Evolutionary conservation across 306 rosid genomes (phyloP), one percentile per base, ranked within the genome.

Genomic region (Vigna mungo): DNA sequence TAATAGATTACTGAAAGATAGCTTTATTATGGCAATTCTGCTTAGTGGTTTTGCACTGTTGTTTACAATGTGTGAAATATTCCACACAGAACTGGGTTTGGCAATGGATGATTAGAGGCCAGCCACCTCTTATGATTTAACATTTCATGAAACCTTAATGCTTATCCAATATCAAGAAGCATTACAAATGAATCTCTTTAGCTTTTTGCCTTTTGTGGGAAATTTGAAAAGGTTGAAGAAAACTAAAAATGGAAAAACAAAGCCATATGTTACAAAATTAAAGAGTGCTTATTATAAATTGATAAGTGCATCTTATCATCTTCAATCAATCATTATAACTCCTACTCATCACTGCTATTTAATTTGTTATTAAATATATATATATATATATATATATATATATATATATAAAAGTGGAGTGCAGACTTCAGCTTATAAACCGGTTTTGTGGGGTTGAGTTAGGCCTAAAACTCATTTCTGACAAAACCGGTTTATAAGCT

Each of bases 141-240:
- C 76, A 30, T 68, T 75, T 68, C 47, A 67, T 58, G 41, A 48
- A 68, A 75, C 65, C 66, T 47, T 67, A 68, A 51, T 59, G 64
- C 73, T 69, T 69, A 69, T 75, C 78, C 72, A 61, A 82, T 53
- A 62, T 75, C 60, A 18, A 75, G 6, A 81, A 71, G 54, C 63
- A 82, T 70, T 14, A 41, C 8, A 6, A 14, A 16, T 12, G 52
- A 51, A 68, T 39, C 77, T 21, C 64, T 47, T 62, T 63, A 43
- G 39, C 36, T 32, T 5, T 32, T 32, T 5, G 58, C 78, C 44
- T 76, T 81, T 37, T 34, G 63, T 68, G 61, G 60, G 27, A 10
- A 58, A 47, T 36, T 47, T 65, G 56, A 71, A 60, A 32, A 36
- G 67, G 20, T 5, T 8, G 41, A 62, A 43, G 39, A 74, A 73